Evolutionary conservation across 352 stramenopile genomes (phyloP), one percentile per base, ranked within the genome.

Genomic region (Globisporangium megalacanthum): DNA sequence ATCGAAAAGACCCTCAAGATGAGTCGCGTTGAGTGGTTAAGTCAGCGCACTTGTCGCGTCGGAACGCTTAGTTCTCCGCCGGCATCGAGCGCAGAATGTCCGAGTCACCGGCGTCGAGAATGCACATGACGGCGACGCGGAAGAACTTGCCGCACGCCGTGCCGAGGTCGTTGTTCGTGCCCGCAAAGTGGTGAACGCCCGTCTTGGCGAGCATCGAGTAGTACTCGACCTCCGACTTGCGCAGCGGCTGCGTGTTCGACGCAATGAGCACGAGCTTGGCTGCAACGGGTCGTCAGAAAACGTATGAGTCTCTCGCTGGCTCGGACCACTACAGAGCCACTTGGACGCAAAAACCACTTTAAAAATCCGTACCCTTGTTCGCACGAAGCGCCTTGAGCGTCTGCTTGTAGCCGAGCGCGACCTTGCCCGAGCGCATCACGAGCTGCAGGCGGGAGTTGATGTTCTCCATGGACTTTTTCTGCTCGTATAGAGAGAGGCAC

Each of bases 161-260:
- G 68, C 97, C 97, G 54, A 99, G 92, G 73, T 99, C 96, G 60
- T 95, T 98, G 91, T 99, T 99, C 73, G 90, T 96, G 60, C 97
- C 97, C 53, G 86, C 76, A 77, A 99, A 99, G 86, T 99, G 97
- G 85, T 99, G 96, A 61, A 99, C 97, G 46, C 83, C 83, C 54
- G 86, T 97, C 91, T 99, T 99, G 72, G 94, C 95, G 59, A 99
- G 89, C 96, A 99, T 99, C 64, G 97, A 98, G 83, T 99, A 98
- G 91, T 99, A 99, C 83, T 99, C 97, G 70, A 99, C 85, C 79
- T 99, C 97, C 41, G 95, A 99, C 90, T 99, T 99, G 73, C 96
- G 88, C 54, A 99, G 83, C 45, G 97, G 94, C 47, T 97, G 97
- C 70, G 93, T 99, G 90, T 99, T 99, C 67, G 85, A 97, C 44